Base-by-base conservation (phyloP, 2,329 filamentous ascomycete genomes). In the Hypoxylon sp. region DNA sequence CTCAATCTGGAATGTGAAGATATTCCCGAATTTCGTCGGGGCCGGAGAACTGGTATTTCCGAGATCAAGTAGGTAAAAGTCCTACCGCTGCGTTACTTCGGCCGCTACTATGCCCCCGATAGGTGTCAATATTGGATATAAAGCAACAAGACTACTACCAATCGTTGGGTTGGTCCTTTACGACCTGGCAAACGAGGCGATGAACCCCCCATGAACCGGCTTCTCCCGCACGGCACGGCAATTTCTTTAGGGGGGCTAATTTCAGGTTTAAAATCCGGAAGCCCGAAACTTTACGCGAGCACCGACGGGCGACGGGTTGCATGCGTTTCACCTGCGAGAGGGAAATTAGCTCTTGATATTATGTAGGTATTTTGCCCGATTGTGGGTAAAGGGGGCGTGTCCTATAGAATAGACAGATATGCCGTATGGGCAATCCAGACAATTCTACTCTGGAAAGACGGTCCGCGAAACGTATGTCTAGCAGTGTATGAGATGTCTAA, bases 111-210 rank as follows among this genome's bases (percentile, higher is more conserved):
- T 30, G 13, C 33, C 48, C 37, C 35, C 20, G 13, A 44, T 17
- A 30, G 44, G 37, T 27, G 5, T 27, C 25, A 27, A 27, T 27
- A 27, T 27, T 27, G 25, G 5, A 27, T 46, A 14, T 31, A 25
- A 49, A 22, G 40, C 31, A 30, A 64, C 30, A 30, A 14, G 13
- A 40, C 22, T 54, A 46, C 27, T 48, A 17, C 17, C 27, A 25
- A 44, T 30, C 25, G 48, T 35, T 37, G 17, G 42, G 14, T 10
- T 20, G 60, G 25, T 31, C n/a, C 14, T 46, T 14, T 44, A 33
- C 25, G 40, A 44, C 33, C 33, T 42, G 40, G 50, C 33, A 55
- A 49, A 60, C 42, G 31, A 35, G 3, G 35, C 30, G 31, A 60
- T 51, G 31, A 51, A 22, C 25, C 31, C 22, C 25, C 31, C 22